phyloP scores from a whole-genome alignment of 257 asterid species.

The Scutellaria minor region DNA sequence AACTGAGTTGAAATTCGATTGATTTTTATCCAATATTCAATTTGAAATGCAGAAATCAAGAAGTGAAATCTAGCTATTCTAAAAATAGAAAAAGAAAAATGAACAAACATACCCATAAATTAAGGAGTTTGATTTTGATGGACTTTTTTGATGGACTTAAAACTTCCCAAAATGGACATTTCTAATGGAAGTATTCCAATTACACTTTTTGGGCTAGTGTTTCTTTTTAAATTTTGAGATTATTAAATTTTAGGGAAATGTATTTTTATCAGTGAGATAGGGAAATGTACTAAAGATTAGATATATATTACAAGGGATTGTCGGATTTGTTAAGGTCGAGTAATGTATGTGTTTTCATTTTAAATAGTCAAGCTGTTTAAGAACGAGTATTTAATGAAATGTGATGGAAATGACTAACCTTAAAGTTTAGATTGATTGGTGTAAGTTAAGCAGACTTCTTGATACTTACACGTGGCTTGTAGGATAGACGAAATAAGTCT shows the following conservation, averaged over 20 bases:
- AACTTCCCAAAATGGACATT: neutral
- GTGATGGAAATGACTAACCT: too few species aligned
- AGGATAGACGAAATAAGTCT: too few species aligned
- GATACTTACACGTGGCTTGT: too few species aligned
- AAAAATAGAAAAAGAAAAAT: neutral
- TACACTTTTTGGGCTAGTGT: neutral
- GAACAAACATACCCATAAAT: neutral
- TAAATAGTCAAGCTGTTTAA: too few species aligned
- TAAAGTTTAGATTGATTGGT: too few species aligned
- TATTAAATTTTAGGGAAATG: neutral
- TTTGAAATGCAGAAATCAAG: neutral
- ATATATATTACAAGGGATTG: too few species aligned
- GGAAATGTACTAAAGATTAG: too few species aligned
- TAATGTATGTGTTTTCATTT: too few species aligned
- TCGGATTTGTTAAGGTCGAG: too few species aligned
- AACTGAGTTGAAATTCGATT: neutral
- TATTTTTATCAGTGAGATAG: too few species aligned
- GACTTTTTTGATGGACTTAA: neutral
- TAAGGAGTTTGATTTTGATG: neutral
- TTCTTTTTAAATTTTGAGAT: neutral
- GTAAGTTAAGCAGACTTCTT: too few species aligned
- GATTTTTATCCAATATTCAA: neutral
- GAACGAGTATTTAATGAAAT: too few species aligned
- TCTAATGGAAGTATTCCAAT: neutral
- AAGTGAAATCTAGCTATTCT: neutral